Conservation (phyloP, 352 stramenopile genomes). For the Phytophthora kernoviae region DNA sequence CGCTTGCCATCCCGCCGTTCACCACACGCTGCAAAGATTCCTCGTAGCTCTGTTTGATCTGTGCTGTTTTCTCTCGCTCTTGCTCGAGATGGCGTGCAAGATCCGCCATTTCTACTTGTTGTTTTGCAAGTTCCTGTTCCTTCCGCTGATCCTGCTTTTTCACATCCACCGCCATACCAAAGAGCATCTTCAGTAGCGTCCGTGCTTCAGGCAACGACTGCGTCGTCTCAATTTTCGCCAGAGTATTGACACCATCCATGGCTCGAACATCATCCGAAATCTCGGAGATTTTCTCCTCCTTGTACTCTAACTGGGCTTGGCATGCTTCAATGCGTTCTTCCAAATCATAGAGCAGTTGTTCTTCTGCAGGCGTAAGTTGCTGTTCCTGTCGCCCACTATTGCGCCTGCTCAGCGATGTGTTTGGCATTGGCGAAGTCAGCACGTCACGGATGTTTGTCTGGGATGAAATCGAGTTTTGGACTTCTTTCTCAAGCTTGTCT, state of each 20-base stretch:
- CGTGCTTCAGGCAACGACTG: slow-evolving; percentile 83
- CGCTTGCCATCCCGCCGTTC: slow-evolving; percentile 28
- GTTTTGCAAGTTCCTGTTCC: slow-evolving; percentile 77
- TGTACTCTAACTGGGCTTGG: slow-evolving; percentile 88
- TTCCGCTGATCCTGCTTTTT: slow-evolving; percentile 88
- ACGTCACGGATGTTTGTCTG: slow-evolving; percentile 80
- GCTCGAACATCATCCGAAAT: slow-evolving; percentile 60
- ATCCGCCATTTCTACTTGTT: slow-evolving; percentile 75
- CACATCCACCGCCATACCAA: slow-evolving; percentile 86
- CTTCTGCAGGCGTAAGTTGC: slow-evolving; percentile 76
- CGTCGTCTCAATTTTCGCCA: slow-evolving; percentile 83
- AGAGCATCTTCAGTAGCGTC: slow-evolving; percentile 85
- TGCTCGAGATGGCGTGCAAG: slow-evolving; percentile 65
- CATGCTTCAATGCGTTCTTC: slow-evolving; percentile 88
- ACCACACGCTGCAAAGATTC: slow-evolving; percentile 83
- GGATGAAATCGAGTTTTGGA: slow-evolving; percentile 65
- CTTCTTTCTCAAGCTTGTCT: slow-evolving; percentile 70
- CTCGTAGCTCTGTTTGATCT: slow-evolving; percentile 85
- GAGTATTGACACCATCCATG: slow-evolving; percentile 47
- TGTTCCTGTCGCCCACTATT: slow-evolving; percentile 52
- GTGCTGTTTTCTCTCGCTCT: slow-evolving; percentile 72
- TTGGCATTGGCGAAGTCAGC: slow-evolving; percentile 75
- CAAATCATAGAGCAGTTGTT: slow-evolving; percentile 81
- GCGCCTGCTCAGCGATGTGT: slow-evolving; percentile 42
- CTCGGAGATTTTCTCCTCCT: slow-evolving; percentile 89